These are phyloP conservation scores for Sonneratia alba DNA, from an alignment of 345 rosid genomes.

Conservation along the genomic window DNA sequence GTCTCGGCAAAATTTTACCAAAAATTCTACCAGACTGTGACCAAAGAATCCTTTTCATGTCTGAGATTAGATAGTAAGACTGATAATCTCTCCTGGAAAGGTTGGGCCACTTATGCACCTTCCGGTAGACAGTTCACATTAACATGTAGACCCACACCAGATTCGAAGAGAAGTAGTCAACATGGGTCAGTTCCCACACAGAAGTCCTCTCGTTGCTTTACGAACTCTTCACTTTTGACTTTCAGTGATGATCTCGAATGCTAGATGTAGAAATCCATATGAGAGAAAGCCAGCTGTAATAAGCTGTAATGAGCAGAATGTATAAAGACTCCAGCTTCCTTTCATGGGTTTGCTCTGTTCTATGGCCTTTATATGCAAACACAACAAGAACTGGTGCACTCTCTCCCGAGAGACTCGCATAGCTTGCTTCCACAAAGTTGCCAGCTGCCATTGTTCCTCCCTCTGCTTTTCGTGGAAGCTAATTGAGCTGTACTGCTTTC, in stretches of 20 bases:
- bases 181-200: not conserved
- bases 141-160: not conserved
- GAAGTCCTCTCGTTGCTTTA: not conserved
- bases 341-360: too few relatives aligned
- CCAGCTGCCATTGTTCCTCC: too few relatives aligned
- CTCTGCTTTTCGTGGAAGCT: too few relatives aligned
- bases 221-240: not conserved
- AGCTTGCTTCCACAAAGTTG: too few relatives aligned
- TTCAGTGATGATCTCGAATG: not conserved
- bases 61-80: not conserved
- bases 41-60: not conserved
- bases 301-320: not conserved
- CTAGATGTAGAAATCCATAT: not conserved
- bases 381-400: too few relatives aligned
- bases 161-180: not conserved
- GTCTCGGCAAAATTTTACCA: not conserved
- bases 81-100: not conserved
- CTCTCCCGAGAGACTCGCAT: too few relatives aligned
- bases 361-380: too few relatives aligned
- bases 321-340: too few relatives aligned
- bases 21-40: not conserved
- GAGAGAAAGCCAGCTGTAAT: not conserved
- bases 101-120: not conserved
- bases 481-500: too few relatives aligned
- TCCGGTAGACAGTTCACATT: not conserved